A percentile compares a stretch with the other conserved stretches of the same genome.
These are phyloP conservation scores for Komagataella mondaviorum DNA, from an alignment of 805 yeast genomes.

Conservation along the genomic window DNA sequence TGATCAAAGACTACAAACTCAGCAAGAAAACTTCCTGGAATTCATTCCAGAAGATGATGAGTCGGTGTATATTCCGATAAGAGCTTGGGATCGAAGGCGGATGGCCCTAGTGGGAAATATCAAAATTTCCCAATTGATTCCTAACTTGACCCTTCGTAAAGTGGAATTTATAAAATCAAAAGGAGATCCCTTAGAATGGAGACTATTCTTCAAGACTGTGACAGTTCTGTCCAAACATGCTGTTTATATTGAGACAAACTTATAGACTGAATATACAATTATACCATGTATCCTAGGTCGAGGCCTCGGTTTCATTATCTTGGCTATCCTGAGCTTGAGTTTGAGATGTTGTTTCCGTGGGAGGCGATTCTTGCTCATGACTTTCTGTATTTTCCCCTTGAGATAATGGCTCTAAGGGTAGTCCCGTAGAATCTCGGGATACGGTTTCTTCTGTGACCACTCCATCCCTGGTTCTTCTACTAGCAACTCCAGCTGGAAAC, in stretches of 20 bases:
- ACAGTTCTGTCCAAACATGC: slow-evolving; percentile 45
- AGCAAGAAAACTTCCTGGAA: slow-evolving; percentile 1
- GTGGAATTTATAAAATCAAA: slow-evolving; percentile 40
- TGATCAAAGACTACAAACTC: background rate
- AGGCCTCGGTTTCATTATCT: background rate
- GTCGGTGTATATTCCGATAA: slow-evolving; percentile 14
- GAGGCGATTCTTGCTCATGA: background rate
- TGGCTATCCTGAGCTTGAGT: background rate
- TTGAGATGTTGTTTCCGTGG: background rate
- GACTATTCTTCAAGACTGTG: slow-evolving; percentile 46
- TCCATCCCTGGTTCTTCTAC: slow-evolving; percentile 31
- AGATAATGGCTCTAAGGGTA: background rate
- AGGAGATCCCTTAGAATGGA: slow-evolving; percentile 69
- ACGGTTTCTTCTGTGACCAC: slow-evolving; percentile 8
- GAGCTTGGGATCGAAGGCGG: slow-evolving; percentile 30
- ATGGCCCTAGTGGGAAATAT: slow-evolving; percentile 32
- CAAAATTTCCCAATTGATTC: slow-evolving; percentile 23
- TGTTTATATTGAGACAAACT: slow-evolving; percentile 26
- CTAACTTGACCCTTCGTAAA: slow-evolving; percentile 25
- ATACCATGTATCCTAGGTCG: background rate
- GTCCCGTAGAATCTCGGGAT: background rate
- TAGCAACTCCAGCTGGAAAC: slow-evolving; percentile 34
- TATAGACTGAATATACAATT: background rate
- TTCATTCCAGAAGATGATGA: background rate
- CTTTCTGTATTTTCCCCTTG: background rate